Evolutionary conservation across 768 basidiomycete genomes (phyloP).

Genomic region (Boletus reticulatus): DNA sequence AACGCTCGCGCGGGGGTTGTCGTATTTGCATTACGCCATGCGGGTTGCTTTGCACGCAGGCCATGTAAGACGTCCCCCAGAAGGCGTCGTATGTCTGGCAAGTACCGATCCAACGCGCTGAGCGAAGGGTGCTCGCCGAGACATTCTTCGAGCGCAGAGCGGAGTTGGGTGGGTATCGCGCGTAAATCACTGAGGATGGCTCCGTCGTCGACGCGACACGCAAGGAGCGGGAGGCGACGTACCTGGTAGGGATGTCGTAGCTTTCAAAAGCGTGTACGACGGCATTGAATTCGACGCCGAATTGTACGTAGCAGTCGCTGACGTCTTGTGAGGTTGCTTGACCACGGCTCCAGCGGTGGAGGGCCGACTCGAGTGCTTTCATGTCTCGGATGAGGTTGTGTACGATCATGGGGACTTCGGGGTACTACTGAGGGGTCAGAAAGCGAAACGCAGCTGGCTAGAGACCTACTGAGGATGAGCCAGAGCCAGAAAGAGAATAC

Average conservation of each 20-base stretch:
- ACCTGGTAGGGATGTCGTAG: slow-evolving; percentile 79
- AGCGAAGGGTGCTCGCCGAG: slow-evolving; percentile 41
- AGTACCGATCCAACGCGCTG: slow-evolving; percentile 33
- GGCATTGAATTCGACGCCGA: slow-evolving; percentile 87
- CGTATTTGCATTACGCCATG: slow-evolving; percentile 28
- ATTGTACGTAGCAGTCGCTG: slow-evolving; percentile 85
- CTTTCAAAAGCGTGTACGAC: slow-evolving; percentile 72
- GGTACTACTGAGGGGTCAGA: neutral
- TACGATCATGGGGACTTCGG: slow-evolving; percentile 61
- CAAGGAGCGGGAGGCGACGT: slow-evolving; percentile 18
- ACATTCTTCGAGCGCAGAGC: slow-evolving; percentile 40
- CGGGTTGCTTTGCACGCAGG: slow-evolving; percentile 40
- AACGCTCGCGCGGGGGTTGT: slow-evolving; percentile 1
- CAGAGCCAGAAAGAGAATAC: neutral
- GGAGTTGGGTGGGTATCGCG: slow-evolving; percentile 37
- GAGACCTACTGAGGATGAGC: slow-evolving; percentile 1
- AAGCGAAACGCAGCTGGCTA: neutral
- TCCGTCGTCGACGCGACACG: neutral
- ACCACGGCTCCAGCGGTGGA: slow-evolving; percentile 65
- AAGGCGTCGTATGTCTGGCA: slow-evolving; percentile 37
- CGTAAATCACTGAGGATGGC: slow-evolving; percentile 38
- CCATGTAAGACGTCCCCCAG: slow-evolving; percentile 40
- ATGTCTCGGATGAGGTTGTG: slow-evolving; percentile 74
- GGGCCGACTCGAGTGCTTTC: slow-evolving; percentile 73
- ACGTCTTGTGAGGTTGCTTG: slow-evolving; percentile 67